Base-by-base conservation (phyloP, 345 rosid genomes). In the Eucalyptus brandiana region DNA sequence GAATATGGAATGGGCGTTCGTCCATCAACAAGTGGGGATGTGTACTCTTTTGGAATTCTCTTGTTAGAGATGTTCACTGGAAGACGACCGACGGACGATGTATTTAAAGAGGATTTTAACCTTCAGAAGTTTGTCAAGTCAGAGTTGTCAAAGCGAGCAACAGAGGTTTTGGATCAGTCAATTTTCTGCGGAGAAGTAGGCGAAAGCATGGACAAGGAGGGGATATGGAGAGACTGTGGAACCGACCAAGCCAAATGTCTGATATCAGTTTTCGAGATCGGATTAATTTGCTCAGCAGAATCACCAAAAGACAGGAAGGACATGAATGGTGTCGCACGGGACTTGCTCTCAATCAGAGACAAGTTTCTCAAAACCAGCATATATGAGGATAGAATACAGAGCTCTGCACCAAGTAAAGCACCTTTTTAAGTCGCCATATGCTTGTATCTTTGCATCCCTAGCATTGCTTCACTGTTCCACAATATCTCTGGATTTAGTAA, bases 11-110 rank as follows among this genome's bases (percentile, higher is more conserved):
- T 83, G 86, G 86, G 50, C 6, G 86, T 45, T 83, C 15, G 32
- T 42, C 50, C 50, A 42, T 83, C 86, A 10, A 83, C 86, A 44
- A 83, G 47, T 45, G 50, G 86, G n/a, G 86, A 83, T 83, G 86
- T 83, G 49, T 83, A 83, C 86, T 0, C 0, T n/a, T 83, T 83
- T 5, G 86, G 86, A 11, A 44, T 44, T 60, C n/a, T 60, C 67
- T 6, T 60, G 67, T 58, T 58, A 60, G 32, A 60, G n/a, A 60
- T 58, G 67, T 60, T 60, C 67, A 60, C 67, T 12, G 67, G 67
- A 60, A 60, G 67, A 60, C 67, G 1, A 60, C 67, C 67, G 0
- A 60, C 67, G 0, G 67, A 60, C 32, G 0, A 60, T 0, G 0
- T 60, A 5, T 60, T 60, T 24, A 60, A 60, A 26, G 67, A 26